These are phyloP conservation scores for Populus hybrid DNA, from an alignment of 441 rosid species.

Conservation along the genomic window DNA sequence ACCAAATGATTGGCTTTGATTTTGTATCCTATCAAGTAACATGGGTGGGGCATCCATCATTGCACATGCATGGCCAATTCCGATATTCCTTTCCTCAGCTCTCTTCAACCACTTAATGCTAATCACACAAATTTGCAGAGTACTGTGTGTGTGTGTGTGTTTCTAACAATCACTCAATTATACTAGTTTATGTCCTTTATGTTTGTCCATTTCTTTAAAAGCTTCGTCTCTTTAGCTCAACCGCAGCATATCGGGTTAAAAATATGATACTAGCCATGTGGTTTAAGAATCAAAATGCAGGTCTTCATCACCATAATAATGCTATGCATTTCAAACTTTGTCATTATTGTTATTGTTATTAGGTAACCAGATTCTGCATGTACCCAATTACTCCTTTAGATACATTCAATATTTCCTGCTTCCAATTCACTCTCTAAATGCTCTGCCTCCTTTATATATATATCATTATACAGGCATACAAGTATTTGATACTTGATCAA, in stretches of 20 bases:
- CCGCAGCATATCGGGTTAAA: slow-evolving; percentile 7
- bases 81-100: slow-evolving; percentile 6
- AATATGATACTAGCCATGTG: slow-evolving; percentile 22
- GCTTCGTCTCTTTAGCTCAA: background rate
- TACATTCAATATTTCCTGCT: slow-evolving; percentile 2
- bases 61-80: slow-evolving; percentile 35
- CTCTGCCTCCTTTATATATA: background rate
- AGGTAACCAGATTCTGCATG: slow-evolving; percentile 8
- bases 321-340: slow-evolving; percentile 9
- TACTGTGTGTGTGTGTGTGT: background rate
- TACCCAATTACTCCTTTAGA: background rate
- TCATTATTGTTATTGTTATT: background rate
- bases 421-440: background rate
- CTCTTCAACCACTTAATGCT: background rate
- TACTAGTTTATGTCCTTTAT: background rate
- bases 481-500: background rate
- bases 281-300: slow-evolving; percentile 19
- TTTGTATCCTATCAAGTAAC: slow-evolving; percentile 19
- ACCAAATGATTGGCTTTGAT: slow-evolving; percentile 30
- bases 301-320: background rate
- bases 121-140: background rate
- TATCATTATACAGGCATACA: background rate
- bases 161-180: background rate
- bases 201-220: slow-evolving; percentile 29
- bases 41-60: slow-evolving; percentile 27